These are phyloP conservation scores for Monosporozyma solicola DNA, from an alignment of 805 yeast genomes.

Conservation along the genomic window DNA sequence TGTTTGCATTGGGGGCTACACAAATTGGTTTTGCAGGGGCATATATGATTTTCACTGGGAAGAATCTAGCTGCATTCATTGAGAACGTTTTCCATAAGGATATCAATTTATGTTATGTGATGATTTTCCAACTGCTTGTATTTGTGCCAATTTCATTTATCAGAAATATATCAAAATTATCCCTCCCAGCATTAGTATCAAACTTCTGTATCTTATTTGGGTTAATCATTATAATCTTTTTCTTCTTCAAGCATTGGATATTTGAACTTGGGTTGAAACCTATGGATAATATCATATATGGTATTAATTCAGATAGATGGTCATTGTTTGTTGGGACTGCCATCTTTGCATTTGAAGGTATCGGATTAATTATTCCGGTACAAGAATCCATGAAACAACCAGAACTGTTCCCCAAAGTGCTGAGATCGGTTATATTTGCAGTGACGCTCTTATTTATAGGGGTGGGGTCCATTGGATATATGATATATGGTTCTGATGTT, in stretches of 20 bases:
- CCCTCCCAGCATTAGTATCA: constrained; percentile 63
- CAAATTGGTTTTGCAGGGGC: constrained; percentile 79
- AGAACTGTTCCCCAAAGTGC: constrained; percentile 58
- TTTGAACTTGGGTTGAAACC: constrained; percentile 33
- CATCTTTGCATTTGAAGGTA: constrained; percentile 83
- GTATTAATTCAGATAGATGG: constrained; percentile 50
- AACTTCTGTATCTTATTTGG: constrained; percentile 63
- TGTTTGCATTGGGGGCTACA: constrained; percentile 55
- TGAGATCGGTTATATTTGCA: constrained; percentile 50
- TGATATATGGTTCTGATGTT: constrained; percentile 55
- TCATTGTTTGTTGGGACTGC: constrained; percentile 76
- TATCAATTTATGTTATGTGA: constrained; percentile 37
- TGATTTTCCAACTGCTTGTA: constrained; percentile 45
- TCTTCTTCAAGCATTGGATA: constrained; percentile 32
- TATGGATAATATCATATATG: constrained; percentile 41
- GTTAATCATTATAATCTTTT: constrained; percentile 52
- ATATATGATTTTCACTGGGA: constrained; percentile 69
- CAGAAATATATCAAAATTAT: constrained; percentile 67
- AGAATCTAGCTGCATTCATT: constrained; percentile 57
- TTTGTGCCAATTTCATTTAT: constrained; percentile 63
- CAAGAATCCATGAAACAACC: constrained; percentile 77
- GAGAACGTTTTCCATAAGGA: constrained; percentile 37
- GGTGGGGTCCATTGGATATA: constrained; percentile 60
- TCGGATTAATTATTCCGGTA: constrained; percentile 72
- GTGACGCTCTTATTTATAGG: constrained; percentile 54